Conservation (phyloP, 1,284 basidiomycete species). For the Moesziomyces sp. region DNA sequence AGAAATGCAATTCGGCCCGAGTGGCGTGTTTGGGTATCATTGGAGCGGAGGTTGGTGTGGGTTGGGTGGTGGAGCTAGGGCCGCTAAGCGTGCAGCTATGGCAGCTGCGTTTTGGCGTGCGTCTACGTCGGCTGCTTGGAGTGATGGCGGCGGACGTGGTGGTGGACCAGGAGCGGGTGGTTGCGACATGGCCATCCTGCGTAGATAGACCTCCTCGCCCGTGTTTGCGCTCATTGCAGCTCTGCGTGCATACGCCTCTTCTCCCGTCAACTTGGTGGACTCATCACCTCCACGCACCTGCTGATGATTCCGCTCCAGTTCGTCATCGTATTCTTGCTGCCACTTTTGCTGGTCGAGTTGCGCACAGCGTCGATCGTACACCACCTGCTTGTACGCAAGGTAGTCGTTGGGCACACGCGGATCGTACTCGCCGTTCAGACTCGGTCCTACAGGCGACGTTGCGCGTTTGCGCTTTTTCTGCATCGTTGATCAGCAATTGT, state of each 20-base stretch:
- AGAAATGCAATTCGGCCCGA: too few species aligned
- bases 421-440: conserved; percentile 62
- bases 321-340: conserved; percentile 14
- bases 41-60: too few species aligned
- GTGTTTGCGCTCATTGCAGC: conserved; percentile 17
- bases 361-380: conserved; percentile 44
- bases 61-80: conserved; percentile 2
- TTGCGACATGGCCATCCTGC: conserved; percentile 33
- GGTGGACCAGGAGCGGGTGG: conserved; percentile 30
- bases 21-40: too few species aligned
- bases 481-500: neutral
- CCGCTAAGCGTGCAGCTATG: conserved; percentile 51
- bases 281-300: too few species aligned
- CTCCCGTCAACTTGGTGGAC: conserved; percentile 12
- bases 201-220: conserved; percentile 40
- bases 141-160: conserved; percentile 16
- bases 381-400: conserved; percentile 46
- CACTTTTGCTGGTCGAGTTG: conserved; percentile 16
- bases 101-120: conserved; percentile 46
- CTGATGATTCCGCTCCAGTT: too few species aligned
- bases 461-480: conserved; percentile 41
- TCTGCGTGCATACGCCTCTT: conserved; percentile 39
- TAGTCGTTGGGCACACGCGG: conserved; percentile 62
- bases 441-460: conserved; percentile 26
- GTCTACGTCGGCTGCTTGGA: conserved; percentile 11